Evolutionary conservation across 768 basidiomycete species (phyloP), one percentile per base, ranked within the genome.

Genomic region (Panellus pusillus): DNA sequence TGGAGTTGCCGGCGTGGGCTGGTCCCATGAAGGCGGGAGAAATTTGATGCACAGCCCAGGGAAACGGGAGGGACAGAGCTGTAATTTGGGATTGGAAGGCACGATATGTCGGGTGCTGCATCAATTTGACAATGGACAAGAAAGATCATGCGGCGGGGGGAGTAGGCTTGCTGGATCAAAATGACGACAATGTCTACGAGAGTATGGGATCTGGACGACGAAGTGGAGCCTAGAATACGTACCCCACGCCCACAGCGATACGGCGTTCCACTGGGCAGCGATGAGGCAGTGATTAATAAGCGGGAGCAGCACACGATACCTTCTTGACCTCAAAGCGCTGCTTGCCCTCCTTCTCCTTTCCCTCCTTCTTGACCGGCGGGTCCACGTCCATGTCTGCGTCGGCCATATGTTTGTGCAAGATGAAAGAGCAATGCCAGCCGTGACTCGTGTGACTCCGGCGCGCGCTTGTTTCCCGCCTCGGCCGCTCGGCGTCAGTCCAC

Each of bases 211-310:
- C 44, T 56, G 36, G 38, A 40, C 15, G 24, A 38, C 31, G 19
- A 42, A 36, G 35, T 15, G 49, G 19, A 11, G 9, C 1, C 32
- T 28, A 46, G 32, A 38, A 44, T 43, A 58, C 80, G 52, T 58
- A 95, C 94, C 95, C 96, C 97, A 98, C 17, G 97, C 93, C 97
- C 97, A 99, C 0, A 99, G 79, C 1, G 97, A 82, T 47, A 98
- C 97, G 12, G 97, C 97, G 66, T 98, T 98, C 97, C 97, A 99
- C 97, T 99, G 58, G 24, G 9, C 50, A 43, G 24, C 24, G 18
- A 17, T 54, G n/a, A 53, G 57, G 44, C 20, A 47, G 28, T 8
- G 39, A 37, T 44, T 35, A n/a, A 47, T n/a, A 52, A 48, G 36
- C 47, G 35, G 3, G n/a, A 28, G 18, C 9, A 19, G 49, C 29